phyloP scores from a whole-genome alignment of 768 basidiomycete genomes.

The Leucosporidium yakuticum region DNA sequence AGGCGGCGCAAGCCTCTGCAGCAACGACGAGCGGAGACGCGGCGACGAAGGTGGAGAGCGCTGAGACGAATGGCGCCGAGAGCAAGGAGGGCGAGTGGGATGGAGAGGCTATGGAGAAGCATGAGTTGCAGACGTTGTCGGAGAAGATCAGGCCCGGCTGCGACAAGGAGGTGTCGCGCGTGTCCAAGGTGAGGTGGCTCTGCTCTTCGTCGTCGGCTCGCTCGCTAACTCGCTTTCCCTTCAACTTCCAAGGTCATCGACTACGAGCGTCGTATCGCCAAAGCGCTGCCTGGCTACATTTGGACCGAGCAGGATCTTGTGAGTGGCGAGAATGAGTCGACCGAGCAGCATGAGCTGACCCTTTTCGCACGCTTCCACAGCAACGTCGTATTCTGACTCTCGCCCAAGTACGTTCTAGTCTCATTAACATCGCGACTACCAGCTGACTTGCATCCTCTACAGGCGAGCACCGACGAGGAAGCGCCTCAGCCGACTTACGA shows the following conservation, averaged over 20 bases:
- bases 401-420: conserved; percentile 17
- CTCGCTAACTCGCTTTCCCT: not conserved
- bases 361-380: not conserved
- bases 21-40: conserved; percentile 7
- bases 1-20: conserved; percentile 8
- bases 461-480: conserved; percentile 3
- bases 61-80: not conserved
- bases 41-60: not conserved
- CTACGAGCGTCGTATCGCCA: conserved; percentile 68
- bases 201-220: not conserved
- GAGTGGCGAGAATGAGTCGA: conserved; percentile 25
- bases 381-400: conserved; percentile 31
- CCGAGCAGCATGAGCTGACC: not conserved
- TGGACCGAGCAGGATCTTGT: conserved; percentile 32
- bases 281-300: conserved; percentile 50
- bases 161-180: conserved; percentile 71
- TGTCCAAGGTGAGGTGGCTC: conserved; percentile 56
- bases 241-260: conserved; percentile 60
- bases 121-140: conserved; percentile 61
- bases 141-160: conserved; percentile 80
- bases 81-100: conserved; percentile 38
- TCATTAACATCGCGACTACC: too few species aligned
- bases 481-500: conserved; percentile 48
- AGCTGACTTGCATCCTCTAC: too few species aligned
- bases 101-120: conserved; percentile 39